These are phyloP conservation scores for Protea cynaroides DNA, from an alignment of 164 flowering plant species.

Conservation along the genomic window DNA sequence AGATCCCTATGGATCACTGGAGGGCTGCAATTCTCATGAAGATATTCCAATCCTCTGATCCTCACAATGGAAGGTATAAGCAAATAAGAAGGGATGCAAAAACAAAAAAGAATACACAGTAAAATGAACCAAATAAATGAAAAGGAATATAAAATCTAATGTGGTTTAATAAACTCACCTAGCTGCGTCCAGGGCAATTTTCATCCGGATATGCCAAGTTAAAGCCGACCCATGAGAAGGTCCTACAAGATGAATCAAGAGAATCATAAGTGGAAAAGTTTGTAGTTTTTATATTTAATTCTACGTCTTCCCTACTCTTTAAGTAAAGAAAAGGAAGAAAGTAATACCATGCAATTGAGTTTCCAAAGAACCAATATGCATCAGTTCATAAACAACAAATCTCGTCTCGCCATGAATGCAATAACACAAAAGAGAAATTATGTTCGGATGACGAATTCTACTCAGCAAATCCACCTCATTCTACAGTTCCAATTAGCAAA, in stretches of 20 bases:
- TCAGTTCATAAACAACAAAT: constrained; percentile 77
- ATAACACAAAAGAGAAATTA: constrained; percentile 68
- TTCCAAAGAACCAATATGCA: constrained; percentile 88
- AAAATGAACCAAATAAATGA: background rate
- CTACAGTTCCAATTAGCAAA: constrained; percentile 35
- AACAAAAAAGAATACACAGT: background rate
- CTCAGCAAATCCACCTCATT: constrained; percentile 73
- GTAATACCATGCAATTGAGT: constrained; percentile 73
- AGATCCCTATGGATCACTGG: constrained; percentile 96
- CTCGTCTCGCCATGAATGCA: constrained; percentile 51
- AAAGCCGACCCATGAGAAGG: constrained; percentile 68
- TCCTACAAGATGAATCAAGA: constrained; percentile 37
- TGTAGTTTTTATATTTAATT: background rate
- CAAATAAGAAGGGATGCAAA: constrained; percentile 1
- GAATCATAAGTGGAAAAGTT: background rate
- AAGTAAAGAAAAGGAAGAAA: background rate
- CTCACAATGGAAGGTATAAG: constrained; percentile 15
- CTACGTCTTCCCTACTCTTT: background rate
- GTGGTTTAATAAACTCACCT: constrained; percentile 38
- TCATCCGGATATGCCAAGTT: constrained; percentile 84
- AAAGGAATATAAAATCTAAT: background rate
- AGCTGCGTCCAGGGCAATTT: constrained; percentile 89
- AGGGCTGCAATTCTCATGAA: constrained; percentile 88
- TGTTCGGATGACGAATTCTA: constrained; percentile 68
- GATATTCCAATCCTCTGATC: constrained; percentile 87